These are phyloP conservation scores for Globisporangium echinulatum DNA, from an alignment of 352 stramenopile genomes.

Conservation along the genomic window DNA sequence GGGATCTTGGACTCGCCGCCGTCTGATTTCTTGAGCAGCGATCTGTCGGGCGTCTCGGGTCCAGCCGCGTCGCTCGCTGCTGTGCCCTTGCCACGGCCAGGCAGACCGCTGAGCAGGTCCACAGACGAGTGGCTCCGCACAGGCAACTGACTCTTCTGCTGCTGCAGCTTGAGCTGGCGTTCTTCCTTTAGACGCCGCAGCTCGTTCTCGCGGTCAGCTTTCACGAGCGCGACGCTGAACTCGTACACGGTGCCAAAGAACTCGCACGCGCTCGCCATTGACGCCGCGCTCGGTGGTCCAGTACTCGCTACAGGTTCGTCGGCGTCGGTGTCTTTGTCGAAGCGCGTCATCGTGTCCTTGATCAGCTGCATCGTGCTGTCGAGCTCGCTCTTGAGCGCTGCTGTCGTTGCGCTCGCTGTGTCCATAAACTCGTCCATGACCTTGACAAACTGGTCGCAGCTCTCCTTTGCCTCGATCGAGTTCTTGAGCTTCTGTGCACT, in stretches of 20 bases:
- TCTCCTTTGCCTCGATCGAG: constrained; percentile 61
- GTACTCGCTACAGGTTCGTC: constrained; percentile 11
- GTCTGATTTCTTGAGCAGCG: constrained; percentile 7
- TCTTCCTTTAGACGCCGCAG: constrained; percentile 63
- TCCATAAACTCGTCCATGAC: constrained; percentile 63
- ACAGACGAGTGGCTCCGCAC: constrained; percentile 24
- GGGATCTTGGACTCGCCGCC: constrained; percentile 7
- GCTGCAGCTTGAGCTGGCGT: constrained; percentile 44
- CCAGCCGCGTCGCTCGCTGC: constrained; percentile 11
- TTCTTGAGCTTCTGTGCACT: constrained; percentile 70
- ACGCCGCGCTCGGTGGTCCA: constrained; percentile 17
- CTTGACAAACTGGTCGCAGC: constrained; percentile 51
- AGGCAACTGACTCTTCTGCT: constrained; percentile 35
- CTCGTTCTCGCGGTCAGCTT: constrained; percentile 74
- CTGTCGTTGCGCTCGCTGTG: constrained; percentile 22
- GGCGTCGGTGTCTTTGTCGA: constrained; percentile 38
- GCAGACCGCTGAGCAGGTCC: constrained; percentile 16
- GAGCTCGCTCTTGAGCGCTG: constrained; percentile 36
- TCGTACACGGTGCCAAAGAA: constrained; percentile 76
- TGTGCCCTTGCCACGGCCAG: constrained; percentile 3
- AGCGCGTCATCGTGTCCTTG: constrained; percentile 54
- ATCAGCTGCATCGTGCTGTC: constrained; percentile 40
- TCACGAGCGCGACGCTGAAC: constrained; percentile 70
- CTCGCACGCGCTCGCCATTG: constrained; percentile 36
- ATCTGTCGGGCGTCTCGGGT: constrained; percentile 22